Evolutionary conservation across 345 rosid genomes (phyloP).

Genomic region (Triadica sebifera): DNA sequence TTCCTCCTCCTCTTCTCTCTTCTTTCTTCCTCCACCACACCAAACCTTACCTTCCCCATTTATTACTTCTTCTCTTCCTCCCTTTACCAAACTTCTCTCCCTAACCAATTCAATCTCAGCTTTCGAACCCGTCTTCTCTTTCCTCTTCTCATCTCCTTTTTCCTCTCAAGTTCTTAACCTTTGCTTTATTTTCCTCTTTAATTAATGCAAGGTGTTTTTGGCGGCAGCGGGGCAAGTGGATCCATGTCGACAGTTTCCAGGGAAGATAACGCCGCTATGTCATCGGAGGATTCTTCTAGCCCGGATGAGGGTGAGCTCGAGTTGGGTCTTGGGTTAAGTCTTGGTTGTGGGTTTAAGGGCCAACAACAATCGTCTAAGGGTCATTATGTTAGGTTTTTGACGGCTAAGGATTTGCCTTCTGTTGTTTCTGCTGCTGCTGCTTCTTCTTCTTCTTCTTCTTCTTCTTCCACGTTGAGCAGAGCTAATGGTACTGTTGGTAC

Average conservation of each 20-base stretch:
- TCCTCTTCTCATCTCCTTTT: background rate
- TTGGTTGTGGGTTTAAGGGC: constrained; percentile 33
- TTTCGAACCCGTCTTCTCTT: background rate
- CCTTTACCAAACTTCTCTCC: background rate
- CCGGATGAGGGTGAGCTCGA: constrained; percentile 59
- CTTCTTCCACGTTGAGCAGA: constrained; percentile 48
- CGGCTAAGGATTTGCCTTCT: constrained; percentile 55
- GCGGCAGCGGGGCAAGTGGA: constrained; percentile 32
- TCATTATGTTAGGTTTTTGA: constrained; percentile 45
- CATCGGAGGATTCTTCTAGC: constrained; percentile 76
- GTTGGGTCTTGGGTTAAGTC: constrained; percentile 61
- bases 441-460: constrained; percentile 44
- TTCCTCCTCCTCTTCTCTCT: background rate
- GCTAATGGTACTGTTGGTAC: constrained; percentile 46
- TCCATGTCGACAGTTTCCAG: constrained; percentile 56
- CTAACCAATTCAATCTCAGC: background rate
- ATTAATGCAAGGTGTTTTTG: constrained; percentile 17
- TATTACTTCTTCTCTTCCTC: background rate
- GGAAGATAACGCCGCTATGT: constrained; percentile 37
- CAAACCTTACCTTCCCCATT: constrained; percentile 17
- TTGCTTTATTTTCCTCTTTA: background rate
- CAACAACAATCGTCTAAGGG: constrained; percentile 21
- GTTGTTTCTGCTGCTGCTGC: constrained; percentile 34
- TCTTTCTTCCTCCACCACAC: constrained; percentile 2
- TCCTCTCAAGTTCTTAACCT: background rate